These are phyloP conservation scores for Ogataea methanolica DNA, from an alignment of 805 yeast genomes.

Conservation along the genomic window DNA sequence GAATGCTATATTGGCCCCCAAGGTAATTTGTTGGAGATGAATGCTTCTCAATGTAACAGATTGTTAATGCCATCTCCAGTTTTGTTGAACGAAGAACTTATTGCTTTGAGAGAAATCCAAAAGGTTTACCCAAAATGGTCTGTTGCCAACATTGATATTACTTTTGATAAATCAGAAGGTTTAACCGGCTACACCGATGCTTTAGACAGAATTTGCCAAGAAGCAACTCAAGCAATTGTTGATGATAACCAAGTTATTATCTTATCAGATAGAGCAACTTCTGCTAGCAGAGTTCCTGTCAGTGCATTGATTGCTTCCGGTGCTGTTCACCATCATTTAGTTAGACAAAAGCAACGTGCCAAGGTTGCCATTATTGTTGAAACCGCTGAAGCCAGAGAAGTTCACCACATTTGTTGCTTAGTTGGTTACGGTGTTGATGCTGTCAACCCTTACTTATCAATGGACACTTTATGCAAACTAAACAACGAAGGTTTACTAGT, in stretches of 20 bases:
- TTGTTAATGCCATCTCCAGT: constrained; percentile 80
- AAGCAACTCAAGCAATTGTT: constrained; percentile 81
- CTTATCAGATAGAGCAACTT: constrained; percentile 65
- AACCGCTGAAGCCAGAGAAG: constrained; percentile 96
- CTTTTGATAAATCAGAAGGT: constrained; percentile 81
- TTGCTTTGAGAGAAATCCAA: constrained; percentile 68
- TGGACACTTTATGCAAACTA: constrained; percentile 84
- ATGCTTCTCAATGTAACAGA: constrained; percentile 87
- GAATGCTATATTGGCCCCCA: constrained; percentile 99
- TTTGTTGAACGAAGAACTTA: constrained; percentile 65
- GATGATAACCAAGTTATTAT: constrained; percentile 70
- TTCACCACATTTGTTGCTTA: constrained; percentile 90
- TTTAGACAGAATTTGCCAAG: constrained; percentile 80
- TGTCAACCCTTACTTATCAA: constrained; percentile 86
- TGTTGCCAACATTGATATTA: constrained; percentile 76
- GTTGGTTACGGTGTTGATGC: constrained; percentile 98
- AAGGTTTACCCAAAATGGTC: constrained; percentile 85
- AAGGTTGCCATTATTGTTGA: constrained; percentile 89
- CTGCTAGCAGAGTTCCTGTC: constrained; percentile 65
- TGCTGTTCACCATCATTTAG: constrained; percentile 95
- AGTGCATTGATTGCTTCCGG: constrained; percentile 92
- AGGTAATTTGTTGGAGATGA: constrained; percentile 91
- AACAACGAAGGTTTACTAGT: constrained; percentile 72
- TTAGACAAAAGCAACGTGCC: constrained; percentile 92
- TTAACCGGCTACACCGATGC: constrained; percentile 79